These are phyloP conservation scores for Pulveroboletus sp. DNA, from an alignment of 1,284 basidiomycete genomes.

Conservation along the genomic window DNA sequence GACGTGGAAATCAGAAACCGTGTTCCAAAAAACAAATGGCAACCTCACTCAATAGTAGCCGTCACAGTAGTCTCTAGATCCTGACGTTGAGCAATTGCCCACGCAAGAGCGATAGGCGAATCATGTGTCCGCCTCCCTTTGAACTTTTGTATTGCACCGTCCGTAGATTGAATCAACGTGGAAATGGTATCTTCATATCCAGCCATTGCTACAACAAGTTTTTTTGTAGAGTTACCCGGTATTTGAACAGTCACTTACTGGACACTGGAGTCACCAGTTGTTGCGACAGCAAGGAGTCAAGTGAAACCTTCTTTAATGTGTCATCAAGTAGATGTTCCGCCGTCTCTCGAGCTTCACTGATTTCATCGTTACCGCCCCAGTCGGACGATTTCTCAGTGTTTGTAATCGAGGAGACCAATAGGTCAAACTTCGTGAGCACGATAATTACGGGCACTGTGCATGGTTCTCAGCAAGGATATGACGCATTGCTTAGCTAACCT, in stretches of 20 bases:
- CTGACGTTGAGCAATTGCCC: conserved; percentile 7
- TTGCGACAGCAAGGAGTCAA: conserved; percentile 6
- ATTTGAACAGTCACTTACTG: neutral
- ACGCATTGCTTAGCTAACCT: neutral
- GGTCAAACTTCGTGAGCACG: conserved; percentile 8
- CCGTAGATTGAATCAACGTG: conserved; percentile 3
- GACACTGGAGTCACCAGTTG: conserved; percentile 6
- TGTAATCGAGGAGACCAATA: neutral
- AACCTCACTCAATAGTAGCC: conserved; percentile 1
- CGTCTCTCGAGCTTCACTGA: neutral
- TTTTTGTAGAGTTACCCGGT: neutral
- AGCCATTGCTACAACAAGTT: neutral
- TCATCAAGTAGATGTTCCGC: conserved; percentile 3
- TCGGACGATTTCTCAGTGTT: neutral
- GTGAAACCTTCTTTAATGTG: conserved; percentile 1
- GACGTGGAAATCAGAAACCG: neutral
- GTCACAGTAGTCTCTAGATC: conserved; percentile 2
- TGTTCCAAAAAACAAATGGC: neutral
- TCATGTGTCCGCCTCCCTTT: neutral
- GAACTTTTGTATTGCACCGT: conserved; percentile 1
- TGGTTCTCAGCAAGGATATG: neutral
- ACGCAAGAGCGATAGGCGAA: conserved; percentile 4
- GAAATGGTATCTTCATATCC: conserved; percentile 4
- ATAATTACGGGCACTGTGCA: conserved; percentile 4
- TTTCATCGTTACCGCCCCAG: neutral